Base-by-base conservation (phyloP, 495 filamentous ascomycete species). In the Xylaria curta region DNA sequence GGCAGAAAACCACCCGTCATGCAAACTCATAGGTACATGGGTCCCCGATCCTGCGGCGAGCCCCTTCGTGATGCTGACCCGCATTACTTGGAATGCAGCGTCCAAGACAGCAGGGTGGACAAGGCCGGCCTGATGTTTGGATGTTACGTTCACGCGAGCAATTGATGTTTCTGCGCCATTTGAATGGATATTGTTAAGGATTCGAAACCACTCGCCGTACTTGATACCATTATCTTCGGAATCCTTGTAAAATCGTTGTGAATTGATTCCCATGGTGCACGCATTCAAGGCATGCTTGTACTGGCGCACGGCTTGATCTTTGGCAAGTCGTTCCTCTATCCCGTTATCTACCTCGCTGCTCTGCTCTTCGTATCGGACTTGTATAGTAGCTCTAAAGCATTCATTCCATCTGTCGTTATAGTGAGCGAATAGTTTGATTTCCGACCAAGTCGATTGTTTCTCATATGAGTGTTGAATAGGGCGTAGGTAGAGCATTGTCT, bases 51-150 rank as follows among this genome's bases (percentile, higher is more conserved):
- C 70, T 31, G 68, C 28, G 5, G 69, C 58, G 3, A 80, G 54
- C 3, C 74, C 74, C 1, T 62, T 66, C 1, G 76, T 78, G 10
- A 76, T 73, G 33, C 71, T 74, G 4, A 73, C 76, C n/a, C 68
- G 68, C 15, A 80, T 36, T 12, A 75, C 70, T 31, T 86, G 84
- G 67, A 85, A 79, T 7, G 75, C 76, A 8, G 74, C 74, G 73
- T 85, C 84, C 1, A 86, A 75, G 36, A 81, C 69, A 0, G 75
- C 74, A 3, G 84, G 84, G 49, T 85, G 84, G 42, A 85, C 78
- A 56, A 80, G 70, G 21, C 77, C 68, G 3, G 78, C 75, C 65
- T 76, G 69, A 64, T 76, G 69, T 24, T 73, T 67, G 28, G 59
- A n/a, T 10, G 69, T 24, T 24, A 75, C 58, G 53, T 78, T 72